Evolutionary conservation across 1,139 yeast genomes (phyloP).

Genomic region (Insectozyma bohioensis): DNA sequence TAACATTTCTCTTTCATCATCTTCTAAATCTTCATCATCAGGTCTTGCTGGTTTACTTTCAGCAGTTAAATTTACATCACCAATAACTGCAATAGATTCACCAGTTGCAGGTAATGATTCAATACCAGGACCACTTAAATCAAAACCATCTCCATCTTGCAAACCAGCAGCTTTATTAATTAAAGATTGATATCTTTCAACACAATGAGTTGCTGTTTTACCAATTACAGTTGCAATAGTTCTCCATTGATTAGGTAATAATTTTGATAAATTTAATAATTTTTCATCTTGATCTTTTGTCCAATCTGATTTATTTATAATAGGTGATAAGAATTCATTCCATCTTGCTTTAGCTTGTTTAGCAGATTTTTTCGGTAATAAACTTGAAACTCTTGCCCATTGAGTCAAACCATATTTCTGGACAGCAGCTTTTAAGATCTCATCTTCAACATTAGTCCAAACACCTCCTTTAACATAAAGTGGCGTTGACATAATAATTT

Average conservation of each 20-base stretch:
- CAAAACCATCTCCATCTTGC: conserved; percentile 32
- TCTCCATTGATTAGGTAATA: conserved; percentile 93
- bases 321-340: conserved; percentile 86
- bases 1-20: conserved; percentile 89
- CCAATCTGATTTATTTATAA: conserved; percentile 66
- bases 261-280: conserved; percentile 62
- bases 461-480: conserved; percentile 82
- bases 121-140: conserved; percentile 52
- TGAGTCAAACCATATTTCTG: conserved; percentile 92
- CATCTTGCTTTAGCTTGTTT: conserved; percentile 92
- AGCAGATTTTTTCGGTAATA: conserved; percentile 82
- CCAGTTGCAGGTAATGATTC: conserved; percentile 52
- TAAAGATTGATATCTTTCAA: conserved; percentile 80
- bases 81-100: conserved; percentile 27
- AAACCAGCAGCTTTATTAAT: conserved; percentile 51
- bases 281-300: conserved; percentile 73
- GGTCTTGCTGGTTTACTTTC: conserved; percentile 86
- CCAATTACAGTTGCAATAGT: conserved; percentile 80
- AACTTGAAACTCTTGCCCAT: conserved; percentile 91
- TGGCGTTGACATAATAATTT: conserved; percentile 51
- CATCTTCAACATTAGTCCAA: conserved; percentile 93
- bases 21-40: conserved; percentile 76
- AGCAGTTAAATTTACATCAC: conserved; percentile 67
- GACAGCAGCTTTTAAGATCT: conserved; percentile 84
- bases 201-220: conserved; percentile 83